Percentiles rank a stretch among this genome's conserved stretches.
Evolutionary conservation across 1,139 yeast species (phyloP).

Genomic region (Yamadazyma jaroonii): DNA sequence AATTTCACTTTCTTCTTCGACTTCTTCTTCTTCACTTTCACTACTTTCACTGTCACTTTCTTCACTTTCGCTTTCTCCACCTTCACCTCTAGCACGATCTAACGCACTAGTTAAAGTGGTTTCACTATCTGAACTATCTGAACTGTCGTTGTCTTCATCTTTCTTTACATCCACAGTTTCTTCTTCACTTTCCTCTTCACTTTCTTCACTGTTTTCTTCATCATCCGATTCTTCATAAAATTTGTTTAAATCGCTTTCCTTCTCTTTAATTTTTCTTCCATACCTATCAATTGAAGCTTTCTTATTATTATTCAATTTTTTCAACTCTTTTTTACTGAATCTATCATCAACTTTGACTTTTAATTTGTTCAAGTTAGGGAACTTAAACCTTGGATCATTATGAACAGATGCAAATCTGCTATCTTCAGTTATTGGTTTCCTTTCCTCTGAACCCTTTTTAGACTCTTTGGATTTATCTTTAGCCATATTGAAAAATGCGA

Average conservation of each 20-base stretch:
- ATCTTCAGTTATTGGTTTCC: constrained; percentile 51
- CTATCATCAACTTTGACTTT: constrained; percentile 85
- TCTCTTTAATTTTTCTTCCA: constrained; percentile 66
- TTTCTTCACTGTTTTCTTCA: constrained; percentile 16
- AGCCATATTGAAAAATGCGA: constrained; percentile 19
- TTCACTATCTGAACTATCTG: neutral
- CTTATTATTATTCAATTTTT: constrained; percentile 49
- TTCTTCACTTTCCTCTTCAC: constrained; percentile 12
- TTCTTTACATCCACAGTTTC: constrained; percentile 20
- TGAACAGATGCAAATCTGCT: constrained; percentile 77
- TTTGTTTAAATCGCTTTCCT: constrained; percentile 52
- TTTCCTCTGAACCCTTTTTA: constrained; percentile 9
- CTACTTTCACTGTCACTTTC: constrained; percentile 17
- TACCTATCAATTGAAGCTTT: constrained; percentile 76
- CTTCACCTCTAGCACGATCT: constrained; percentile 74
- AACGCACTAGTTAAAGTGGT: constrained; percentile 19
- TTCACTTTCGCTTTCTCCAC: constrained; percentile 26
- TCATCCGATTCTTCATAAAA: constrained; percentile 55
- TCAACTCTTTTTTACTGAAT: constrained; percentile 71
- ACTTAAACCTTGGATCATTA: constrained; percentile 83
- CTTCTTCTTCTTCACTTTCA: constrained; percentile 23
- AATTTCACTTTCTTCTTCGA: constrained; percentile 49
- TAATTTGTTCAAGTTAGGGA: constrained; percentile 66
- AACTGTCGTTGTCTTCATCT: neutral
- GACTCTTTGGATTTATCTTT: constrained; percentile 15